Evolutionary conservation across 2,329 filamentous ascomycete species (phyloP), one percentile per base, ranked within the genome.

Genomic region (Hymenoscyphus albidus): DNA sequence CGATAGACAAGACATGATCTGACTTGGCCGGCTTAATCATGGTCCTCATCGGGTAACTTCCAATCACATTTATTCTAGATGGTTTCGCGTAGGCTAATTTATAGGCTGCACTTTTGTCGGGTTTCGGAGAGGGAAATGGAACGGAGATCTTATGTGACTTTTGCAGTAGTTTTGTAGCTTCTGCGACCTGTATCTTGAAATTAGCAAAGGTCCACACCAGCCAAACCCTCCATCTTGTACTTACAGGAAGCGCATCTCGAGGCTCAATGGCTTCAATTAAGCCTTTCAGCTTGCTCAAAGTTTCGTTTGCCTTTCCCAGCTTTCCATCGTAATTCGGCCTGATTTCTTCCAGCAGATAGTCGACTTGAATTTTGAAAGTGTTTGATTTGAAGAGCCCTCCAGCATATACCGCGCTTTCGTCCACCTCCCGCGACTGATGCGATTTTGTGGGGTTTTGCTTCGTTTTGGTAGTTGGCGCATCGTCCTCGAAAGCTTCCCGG

Each of bases 41-140:
- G 2, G 88, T 93, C 76, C 86, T 89, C 61, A 91, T 81, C 12
- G 90, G 85, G 79, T 96, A 94, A 77, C 93, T 96, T 59, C 95
- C 95, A 39, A 94, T 89, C 31, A 96, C 89, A 73, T 97, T 97
- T 77, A 95, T 87, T 70, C 88, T 88, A 7, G 85, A 78, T 2
- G 95, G 94, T 73, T 86, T 89, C 57, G 83, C 83, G 76, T 92
- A 97, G 48, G 88, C 82, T 61, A 98, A 81, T 72, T 92, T 93
- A 78, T 96, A 96, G 61, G 90, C 89, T 39, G 87, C 87, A 75
- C 94, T 88, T 72, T 86, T 86, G 12, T 85, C 80, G 1, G 94
- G 93, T 60, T 82, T 86, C 18, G 93, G 93, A n/a, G 89, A 83
- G 16, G 94, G 92, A 73, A 92, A 97, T 0, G 95, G 95, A 58